Evolutionary conservation across 129 eudicot species (phyloP).

Genomic region (Oenanthe sinensis): DNA sequence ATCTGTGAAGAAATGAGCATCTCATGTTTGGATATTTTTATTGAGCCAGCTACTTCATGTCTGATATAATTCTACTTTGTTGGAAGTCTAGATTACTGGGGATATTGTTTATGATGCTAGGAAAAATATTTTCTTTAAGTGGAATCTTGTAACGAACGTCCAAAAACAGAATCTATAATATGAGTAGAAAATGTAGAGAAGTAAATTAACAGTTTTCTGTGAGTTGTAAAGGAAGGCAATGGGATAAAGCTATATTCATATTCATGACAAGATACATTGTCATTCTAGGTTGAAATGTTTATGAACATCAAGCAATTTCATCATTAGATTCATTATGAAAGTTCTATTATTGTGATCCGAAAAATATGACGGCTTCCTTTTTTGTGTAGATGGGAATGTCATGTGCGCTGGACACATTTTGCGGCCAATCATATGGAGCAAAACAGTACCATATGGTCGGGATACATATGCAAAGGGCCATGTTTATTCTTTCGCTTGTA

Average conservation of each 20-base stretch:
- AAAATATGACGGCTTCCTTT: neutral
- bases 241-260: neutral
- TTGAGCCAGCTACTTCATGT: neutral
- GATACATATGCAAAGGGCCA: conserved; percentile 67
- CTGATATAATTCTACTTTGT: neutral
- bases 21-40: neutral
- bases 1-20: neutral
- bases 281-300: neutral
- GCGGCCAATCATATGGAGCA: conserved; percentile 93
- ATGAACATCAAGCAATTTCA: neutral
- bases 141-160: no score
- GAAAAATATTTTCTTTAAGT: neutral
- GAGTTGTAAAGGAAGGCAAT: neutral
- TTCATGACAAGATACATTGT: neutral
- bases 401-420: conserved; percentile 77
- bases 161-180: neutral
- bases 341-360: neutral
- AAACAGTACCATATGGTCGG: conserved; percentile 83
- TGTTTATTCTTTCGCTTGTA: conserved; percentile 38
- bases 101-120: neutral
- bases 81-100: neutral
- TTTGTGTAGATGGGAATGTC: conserved; percentile 76
- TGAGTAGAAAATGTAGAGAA: no score
- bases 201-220: neutral
- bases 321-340: neutral